Evolutionary conservation across 23 red algal genomes (phyloP), one percentile per base, ranked within the genome.

Genomic region (Gracilaria domingensis): DNA sequence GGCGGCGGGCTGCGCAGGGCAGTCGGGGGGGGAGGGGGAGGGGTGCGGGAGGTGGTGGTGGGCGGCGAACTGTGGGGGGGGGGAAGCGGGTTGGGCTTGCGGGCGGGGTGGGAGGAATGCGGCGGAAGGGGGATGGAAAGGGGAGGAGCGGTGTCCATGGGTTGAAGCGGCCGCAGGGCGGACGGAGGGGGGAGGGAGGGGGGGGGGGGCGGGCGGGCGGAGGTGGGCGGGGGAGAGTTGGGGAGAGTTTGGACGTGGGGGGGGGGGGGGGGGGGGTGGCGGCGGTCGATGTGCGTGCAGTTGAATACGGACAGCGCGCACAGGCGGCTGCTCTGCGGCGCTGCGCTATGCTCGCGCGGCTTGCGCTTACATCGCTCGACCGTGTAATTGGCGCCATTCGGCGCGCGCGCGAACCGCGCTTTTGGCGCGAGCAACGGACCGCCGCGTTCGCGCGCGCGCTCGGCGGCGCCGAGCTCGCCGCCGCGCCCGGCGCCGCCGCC

Each of bases 351-450:
- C 72, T 77, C 39, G 45, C 5, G 28, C 34, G n/a, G n/a, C n/a
- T n/a, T n/a, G 26, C 72, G 72, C 72, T 77, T 77, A 77, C 72
- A 77, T 77, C 72, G 72, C 20, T 18, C 1, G 30, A 17, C 16
- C 39, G 72, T 77, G 72, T 77, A 77, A 77, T 77, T 77, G 72
- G 72, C 72, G 72, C 72, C 72, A 77, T 77, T 49, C 50, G 9
- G 40, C 1, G 20, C 17, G 67, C 67, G 20, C 14, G 36, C 67
- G 23, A 37, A 37, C 23, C 28, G 59, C 67, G 11, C 67, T 29
- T 29, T 29, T 73, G 36, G 67, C 34, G 16, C 30, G 4, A 35
- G 29, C 33, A 45, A 45, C 42, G 5, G 42, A 45, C 69, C 23
- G 34, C 23, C 69, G 28, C 66, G 12, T 3, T 16, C 66, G 30